A percentile compares a stretch with the other conserved stretches of the same genome.
Conservation (phyloP, 805 yeast genomes). For the Candida piceae region DNA sequence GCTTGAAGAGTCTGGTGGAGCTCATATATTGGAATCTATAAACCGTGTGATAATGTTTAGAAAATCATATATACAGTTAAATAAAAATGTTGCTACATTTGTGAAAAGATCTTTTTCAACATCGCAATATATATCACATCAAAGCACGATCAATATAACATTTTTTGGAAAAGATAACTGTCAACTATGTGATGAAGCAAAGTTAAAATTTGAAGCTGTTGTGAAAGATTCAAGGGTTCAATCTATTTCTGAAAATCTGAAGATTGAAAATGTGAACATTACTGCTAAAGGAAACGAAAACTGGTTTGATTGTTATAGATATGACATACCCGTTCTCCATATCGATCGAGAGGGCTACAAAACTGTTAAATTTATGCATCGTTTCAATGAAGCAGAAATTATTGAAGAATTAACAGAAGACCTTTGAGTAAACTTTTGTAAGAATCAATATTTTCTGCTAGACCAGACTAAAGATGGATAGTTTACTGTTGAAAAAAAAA, state of each 20-base stretch:
- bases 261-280: constrained; percentile 49
- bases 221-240: constrained; percentile 24
- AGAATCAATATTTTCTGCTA: too few species aligned
- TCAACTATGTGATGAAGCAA: constrained; percentile 63
- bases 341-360: constrained; percentile 46
- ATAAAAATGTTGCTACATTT: too few species aligned
- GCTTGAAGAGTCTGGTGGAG: too few species aligned
- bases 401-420: constrained; percentile 44
- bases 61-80: too few species aligned
- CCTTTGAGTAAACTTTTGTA: constrained; percentile 17
- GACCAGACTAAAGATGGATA: too few species aligned
- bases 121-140: background rate
- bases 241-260: constrained; percentile 23
- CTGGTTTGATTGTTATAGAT: constrained; percentile 68
- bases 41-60: too few species aligned
- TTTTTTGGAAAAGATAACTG: constrained; percentile 69
- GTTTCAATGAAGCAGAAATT: constrained; percentile 50
- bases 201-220: constrained; percentile 41
- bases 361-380: constrained; percentile 63
- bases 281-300: constrained; percentile 50
- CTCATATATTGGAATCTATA: too few species aligned
- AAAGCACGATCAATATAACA: constrained; percentile 34
- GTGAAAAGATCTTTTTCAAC: background rate
- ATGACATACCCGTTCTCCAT: constrained; percentile 76
- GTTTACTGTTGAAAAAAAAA: too few species aligned